A percentile compares a stretch with the other conserved stretches of the same genome.
Conservation (phyloP, 2,329 filamentous ascomycete species). For the Aspergillus brunneoviolaceus region DNA sequence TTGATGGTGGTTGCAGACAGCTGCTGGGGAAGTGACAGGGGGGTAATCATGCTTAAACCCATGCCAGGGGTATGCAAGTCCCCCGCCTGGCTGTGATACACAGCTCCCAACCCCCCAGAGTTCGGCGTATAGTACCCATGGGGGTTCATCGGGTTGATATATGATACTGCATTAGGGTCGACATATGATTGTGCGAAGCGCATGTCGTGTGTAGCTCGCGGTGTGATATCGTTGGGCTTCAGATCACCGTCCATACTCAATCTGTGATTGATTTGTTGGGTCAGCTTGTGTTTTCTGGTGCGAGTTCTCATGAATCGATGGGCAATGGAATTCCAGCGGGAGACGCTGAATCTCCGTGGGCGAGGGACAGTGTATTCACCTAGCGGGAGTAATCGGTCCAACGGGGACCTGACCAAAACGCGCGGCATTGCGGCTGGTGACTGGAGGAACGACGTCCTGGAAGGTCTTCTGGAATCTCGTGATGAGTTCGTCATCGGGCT, state of each 20-base stretch:
- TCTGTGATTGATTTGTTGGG: slow-evolving; percentile 30
- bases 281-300: slow-evolving; percentile 9
- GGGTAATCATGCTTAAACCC: slow-evolving; percentile 72
- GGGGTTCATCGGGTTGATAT: slow-evolving; percentile 73
- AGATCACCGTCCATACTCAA: slow-evolving; percentile 50
- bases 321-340: neutral
- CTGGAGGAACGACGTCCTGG: slow-evolving; percentile 63
- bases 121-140: slow-evolving; percentile 87
- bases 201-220: slow-evolving; percentile 78
- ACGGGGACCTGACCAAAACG: slow-evolving; percentile 23
- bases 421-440: slow-evolving; percentile 34
- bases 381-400: slow-evolving; percentile 24
- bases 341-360: neutral
- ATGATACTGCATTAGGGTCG: slow-evolving; percentile 80
- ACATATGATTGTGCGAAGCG: slow-evolving; percentile 85
- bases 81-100: slow-evolving; percentile 80
- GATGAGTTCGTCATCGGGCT: slow-evolving; percentile 81
- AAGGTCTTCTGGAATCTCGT: slow-evolving; percentile 82
- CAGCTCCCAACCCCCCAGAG: slow-evolving; percentile 70
- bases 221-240: slow-evolving; percentile 81
- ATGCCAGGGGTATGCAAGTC: slow-evolving; percentile 83
- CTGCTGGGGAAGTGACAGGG: slow-evolving; percentile 72
- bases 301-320: neutral
- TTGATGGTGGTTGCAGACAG: slow-evolving; percentile 59
- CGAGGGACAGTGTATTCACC: slow-evolving; percentile 20